Evolutionary conservation across 495 filamentous ascomycete species (phyloP), one percentile per base, ranked within the genome.

Genomic region (Amphirosellinia nigrospora): DNA sequence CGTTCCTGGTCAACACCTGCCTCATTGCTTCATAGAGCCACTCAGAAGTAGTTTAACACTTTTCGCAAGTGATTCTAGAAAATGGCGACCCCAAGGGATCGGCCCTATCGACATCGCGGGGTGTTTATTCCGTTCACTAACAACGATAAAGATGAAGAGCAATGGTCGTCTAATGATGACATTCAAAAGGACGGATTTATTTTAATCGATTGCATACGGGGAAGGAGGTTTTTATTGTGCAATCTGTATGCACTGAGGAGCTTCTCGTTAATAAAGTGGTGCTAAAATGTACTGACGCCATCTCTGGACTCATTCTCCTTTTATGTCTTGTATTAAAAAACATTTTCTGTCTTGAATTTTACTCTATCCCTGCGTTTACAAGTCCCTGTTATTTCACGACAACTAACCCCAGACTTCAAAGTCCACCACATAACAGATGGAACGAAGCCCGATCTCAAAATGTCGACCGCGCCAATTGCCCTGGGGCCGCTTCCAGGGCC

Each of bases 151-250:
- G 26, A 13, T 9, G 11, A 32, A 32, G 13, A 7, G 0, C 64
- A 66, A 50, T 66, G 64, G 64, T 41, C 50, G 21, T 43, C 48
- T 32, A 30, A 66, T 34, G 48, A 41, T 41, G 9, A 23, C 9
- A 66, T 66, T 41, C 34, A 41, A 30, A 50, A 28, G 8, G 10
- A 66, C 15, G 64, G 50, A 15, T 66, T 66, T 21, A 55, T 66
- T 41, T 43, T 56, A 8, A 11, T 66, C 13, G 19, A 38, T 21
- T 11, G 0, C 0, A 23, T 53, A 1, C 34, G 34, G 3, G 1
- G 5, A 19, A 0, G 3, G 16, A 4, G 5, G 16, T 41, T 7
- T n/a, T 21, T 8, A n/a, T 30, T 1, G n/a, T 66, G 43, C 64
- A 66, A 36, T 66, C 64, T 21, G 50, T 66, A 43, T 2, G 23